Evolutionary conservation across 108 stramenopile genomes (phyloP), one percentile per base, ranked within the genome.

Genomic region (Aurantiochytrium sp.): DNA sequence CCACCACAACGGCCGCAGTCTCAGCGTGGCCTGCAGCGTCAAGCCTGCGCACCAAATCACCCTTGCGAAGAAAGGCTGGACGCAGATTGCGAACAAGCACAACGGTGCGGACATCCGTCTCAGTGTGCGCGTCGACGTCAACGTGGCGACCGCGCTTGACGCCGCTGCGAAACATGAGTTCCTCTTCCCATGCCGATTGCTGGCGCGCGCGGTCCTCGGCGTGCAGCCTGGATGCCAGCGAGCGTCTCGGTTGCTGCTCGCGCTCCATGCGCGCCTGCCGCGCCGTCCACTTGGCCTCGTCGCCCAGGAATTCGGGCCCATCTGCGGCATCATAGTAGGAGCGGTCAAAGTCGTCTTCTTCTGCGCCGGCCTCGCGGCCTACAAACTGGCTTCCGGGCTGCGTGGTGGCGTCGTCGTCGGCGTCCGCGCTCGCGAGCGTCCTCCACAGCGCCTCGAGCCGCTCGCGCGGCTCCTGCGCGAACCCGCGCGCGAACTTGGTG

Each of bases 311-410:
- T 4, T 96, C 92, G 71, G 95, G 95, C 89, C 72, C 71, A 73
- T 97, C 96, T 23, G 96, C 97, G 42, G 94, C 96, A 44, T 97
- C 91, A 91, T 99, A 99, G 89, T 96, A 97, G 44, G 95, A 88
- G 29, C 97, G 93, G 90, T 97, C 96, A 91, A 97, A 99, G 59
- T 96, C 96, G 60, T 95, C 94, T 59, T 97, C 59, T 28, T 16
- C 42, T 12, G 21, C 35, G n/a, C 29, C 35, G 45, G 4, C 12
- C 16, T 8, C 45, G 57, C 83, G 35, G 90, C 89, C 89, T 88
- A 5, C 43, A 43, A 44, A 47, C 23, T 60, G 64, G 64, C 64
- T 69, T 12, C 64, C 64, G 25, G 25, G 64, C 1, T 42, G 35
- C 42, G 64, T 69, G 4, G 64, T 69, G 42, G 25, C 42, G 25